Evolutionary conservation across 2,329 filamentous ascomycete species (phyloP).

Genomic region (Aspergillus ochraceus): DNA sequence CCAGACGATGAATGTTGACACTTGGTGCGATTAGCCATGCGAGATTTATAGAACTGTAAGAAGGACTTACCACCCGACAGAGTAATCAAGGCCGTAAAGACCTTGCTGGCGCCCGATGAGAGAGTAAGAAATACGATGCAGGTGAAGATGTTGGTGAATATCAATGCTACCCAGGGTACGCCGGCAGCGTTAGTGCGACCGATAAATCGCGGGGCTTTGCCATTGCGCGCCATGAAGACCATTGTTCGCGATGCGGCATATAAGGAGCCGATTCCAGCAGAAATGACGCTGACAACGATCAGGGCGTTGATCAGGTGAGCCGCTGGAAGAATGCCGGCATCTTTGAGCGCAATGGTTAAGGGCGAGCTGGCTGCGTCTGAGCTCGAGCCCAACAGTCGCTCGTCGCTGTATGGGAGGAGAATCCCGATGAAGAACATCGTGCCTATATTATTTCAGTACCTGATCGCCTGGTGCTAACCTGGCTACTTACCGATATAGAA

Average conservation of each 20-base stretch:
- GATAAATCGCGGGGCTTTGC: conserved; percentile 69
- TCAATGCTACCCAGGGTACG: conserved; percentile 58
- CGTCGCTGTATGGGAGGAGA: conserved; percentile 68
- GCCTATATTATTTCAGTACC: conserved; percentile 37
- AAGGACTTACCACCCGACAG: conserved; percentile 31
- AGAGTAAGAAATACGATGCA: conserved; percentile 36
- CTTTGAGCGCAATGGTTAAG: conserved; percentile 72
- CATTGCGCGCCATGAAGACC: conserved; percentile 71
- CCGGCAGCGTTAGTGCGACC: conserved; percentile 67
- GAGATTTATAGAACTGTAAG: background rate
- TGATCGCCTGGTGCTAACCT: background rate
- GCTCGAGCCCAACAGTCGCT: conserved; percentile 60
- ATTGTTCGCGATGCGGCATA: conserved; percentile 76
- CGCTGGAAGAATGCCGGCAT: conserved; percentile 70
- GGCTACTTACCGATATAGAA: conserved; percentile 56
- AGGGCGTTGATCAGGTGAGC: conserved; percentile 77
- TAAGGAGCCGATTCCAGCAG: conserved; percentile 71
- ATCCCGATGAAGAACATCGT: conserved; percentile 74
- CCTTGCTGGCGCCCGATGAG: conserved; percentile 30
- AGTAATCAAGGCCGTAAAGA: conserved; percentile 34
- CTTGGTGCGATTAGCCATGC: conserved; percentile 13
- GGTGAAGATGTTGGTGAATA: conserved; percentile 70
- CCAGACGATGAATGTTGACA: conserved; percentile 44
- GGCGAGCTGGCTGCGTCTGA: conserved; percentile 68
- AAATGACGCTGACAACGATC: conserved; percentile 71